These are phyloP conservation scores for Asterella californica DNA, from an alignment of 225 moss, liverwort and hornwort species.

Conservation along the genomic window DNA sequence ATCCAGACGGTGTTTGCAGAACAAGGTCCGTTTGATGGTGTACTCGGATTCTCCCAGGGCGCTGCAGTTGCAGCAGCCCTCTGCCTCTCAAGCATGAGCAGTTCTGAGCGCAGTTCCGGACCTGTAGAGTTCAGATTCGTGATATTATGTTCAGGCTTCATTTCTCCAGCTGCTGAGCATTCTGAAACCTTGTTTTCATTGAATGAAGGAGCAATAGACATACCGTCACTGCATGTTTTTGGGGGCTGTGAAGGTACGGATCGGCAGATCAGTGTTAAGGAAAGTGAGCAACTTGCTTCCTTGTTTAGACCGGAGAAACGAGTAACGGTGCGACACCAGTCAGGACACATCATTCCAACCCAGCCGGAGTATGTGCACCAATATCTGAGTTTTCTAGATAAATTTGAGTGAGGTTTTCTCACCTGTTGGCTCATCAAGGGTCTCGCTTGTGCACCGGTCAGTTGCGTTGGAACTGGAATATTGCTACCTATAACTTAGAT, in stretches of 20 bases:
- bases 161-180: constrained; percentile 44
- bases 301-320: constrained; percentile 52
- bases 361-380: constrained; percentile 53
- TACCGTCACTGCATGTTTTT: constrained; percentile 83
- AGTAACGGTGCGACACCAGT: constrained; percentile 55
- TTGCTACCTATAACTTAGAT: background rate
- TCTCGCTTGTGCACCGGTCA: background rate
- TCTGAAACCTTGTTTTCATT: constrained; percentile 16
- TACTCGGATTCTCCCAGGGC: constrained; percentile 95
- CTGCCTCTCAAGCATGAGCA: constrained; percentile 33
- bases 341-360: constrained; percentile 81
- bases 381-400: constrained; percentile 56
- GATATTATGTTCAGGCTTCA: constrained; percentile 90
- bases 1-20: constrained; percentile 57
- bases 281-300: constrained; percentile 54
- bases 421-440: background rate
- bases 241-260: constrained; percentile 54
- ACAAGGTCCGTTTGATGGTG: constrained; percentile 83
- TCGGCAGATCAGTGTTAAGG: constrained; percentile 54
- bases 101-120: background rate
- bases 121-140: constrained; percentile 59
- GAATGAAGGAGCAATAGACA: constrained; percentile 38
- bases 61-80: constrained; percentile 80
- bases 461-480: background rate
- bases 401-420: constrained; percentile 20